Evolutionary conservation across 116 monocot species (phyloP).

Genomic region (Iris pallida): DNA sequence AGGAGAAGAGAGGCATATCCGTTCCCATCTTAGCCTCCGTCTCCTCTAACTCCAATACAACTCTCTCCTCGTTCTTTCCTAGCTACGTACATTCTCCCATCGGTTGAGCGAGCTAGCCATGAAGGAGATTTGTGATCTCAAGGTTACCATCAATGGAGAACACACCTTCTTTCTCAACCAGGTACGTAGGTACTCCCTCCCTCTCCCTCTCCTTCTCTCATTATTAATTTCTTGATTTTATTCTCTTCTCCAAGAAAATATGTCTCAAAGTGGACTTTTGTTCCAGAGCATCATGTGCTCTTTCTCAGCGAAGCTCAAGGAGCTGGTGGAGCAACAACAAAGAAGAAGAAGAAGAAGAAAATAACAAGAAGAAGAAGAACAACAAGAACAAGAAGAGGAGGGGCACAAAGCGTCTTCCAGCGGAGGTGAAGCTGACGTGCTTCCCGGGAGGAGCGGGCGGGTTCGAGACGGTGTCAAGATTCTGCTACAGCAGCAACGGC

Average conservation of each 20-base stretch:
- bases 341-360: too few relatives aligned
- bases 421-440: slow-evolving; percentile 43
- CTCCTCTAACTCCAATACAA: too few relatives aligned
- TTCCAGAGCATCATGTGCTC: slow-evolving; percentile 35
- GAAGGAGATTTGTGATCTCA: slow-evolving; percentile 64
- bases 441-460: slow-evolving; percentile 70
- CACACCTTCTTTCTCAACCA: slow-evolving; percentile 70
- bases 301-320: slow-evolving; percentile 53
- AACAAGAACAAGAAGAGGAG: too few relatives aligned
- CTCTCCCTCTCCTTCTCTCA: too few relatives aligned
- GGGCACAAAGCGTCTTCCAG: slow-evolving; percentile 18
- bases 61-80: too few relatives aligned
- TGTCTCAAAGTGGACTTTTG: too few relatives aligned
- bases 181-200: slow-evolving; percentile 26
- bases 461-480: slow-evolving; percentile 74
- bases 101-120: slow-evolving; percentile 2
- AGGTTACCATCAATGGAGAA: slow-evolving; percentile 71
- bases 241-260: background rate
- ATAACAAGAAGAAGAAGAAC: background rate
- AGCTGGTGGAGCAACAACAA: slow-evolving; percentile 30
- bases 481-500: slow-evolving; percentile 58
- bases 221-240: background rate
- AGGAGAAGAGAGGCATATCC: too few relatives aligned
- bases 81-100: too few relatives aligned
- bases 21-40: too few relatives aligned